phyloP scores from a whole-genome alignment of 2,329 filamentous ascomycete genomes.

The Fusarium sp. region DNA sequence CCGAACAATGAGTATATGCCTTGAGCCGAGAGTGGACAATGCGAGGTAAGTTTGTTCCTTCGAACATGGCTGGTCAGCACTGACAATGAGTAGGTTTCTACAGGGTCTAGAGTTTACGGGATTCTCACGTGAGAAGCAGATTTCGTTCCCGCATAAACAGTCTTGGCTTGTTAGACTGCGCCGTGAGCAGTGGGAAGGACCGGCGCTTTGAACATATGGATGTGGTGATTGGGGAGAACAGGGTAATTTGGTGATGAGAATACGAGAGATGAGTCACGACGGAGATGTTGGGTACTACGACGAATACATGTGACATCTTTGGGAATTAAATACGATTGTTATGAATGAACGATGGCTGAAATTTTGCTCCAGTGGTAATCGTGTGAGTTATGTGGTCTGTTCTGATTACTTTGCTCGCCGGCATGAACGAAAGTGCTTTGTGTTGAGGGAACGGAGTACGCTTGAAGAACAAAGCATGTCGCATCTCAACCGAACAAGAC shows the following conservation, averaged over 20 bases:
- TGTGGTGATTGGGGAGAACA: neutral
- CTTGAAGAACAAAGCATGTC: neutral
- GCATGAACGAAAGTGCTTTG: neutral
- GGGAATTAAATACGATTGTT: neutral
- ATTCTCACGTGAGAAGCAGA: constrained; percentile 87
- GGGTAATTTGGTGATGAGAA: constrained; percentile 8
- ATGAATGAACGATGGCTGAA: accelerated
- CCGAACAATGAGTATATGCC: constrained; percentile 81
- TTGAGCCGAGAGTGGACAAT: constrained; percentile 95
- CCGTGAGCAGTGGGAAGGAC: constrained; percentile 82
- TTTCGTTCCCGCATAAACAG: constrained; percentile 92
- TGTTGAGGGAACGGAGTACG: neutral
- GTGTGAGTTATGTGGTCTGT: no score
- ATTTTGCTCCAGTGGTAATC: accelerated
- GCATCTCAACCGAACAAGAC: neutral
- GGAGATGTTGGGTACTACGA: neutral
- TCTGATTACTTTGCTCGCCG: neutral
- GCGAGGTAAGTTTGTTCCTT: constrained; percentile 69
- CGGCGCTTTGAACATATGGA: constrained; percentile 58
- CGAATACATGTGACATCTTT: neutral
- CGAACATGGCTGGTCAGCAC: accelerated
- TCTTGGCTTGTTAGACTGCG: constrained; percentile 84
- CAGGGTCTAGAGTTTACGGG: constrained; percentile 77
- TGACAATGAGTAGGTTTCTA: constrained; percentile 47
- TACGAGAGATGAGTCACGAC: constrained; percentile 30